Base-by-base conservation (phyloP, 257 asterid genomes). In the Solanum bulbocastanum region DNA sequence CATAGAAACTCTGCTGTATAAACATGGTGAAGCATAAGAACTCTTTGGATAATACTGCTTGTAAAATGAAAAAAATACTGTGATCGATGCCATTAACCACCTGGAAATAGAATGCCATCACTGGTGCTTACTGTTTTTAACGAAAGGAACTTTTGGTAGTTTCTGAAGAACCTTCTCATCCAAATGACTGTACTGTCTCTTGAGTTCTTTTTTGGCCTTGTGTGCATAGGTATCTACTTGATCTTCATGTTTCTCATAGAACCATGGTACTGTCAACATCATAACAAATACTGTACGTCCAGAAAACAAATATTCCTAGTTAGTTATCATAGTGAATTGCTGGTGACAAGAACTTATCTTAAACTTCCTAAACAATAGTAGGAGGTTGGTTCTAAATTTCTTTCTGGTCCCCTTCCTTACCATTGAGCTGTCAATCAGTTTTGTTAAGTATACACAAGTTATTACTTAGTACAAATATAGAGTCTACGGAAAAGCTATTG, bases 231-330 rank as follows among this genome's bases (percentile, higher is more conserved):
- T 88, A 87, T 97, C 98, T 62, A 97, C 98, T 89, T 90, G 92
- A 89, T 94, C 98, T 92, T 97, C 99, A 42, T 96, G 94, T 90
- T 91, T 97, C 90, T 96, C 98, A 42, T 96, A 97, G 93, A 97
- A 90, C 23, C 92, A 85, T 12, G 99, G 99, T 90, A 97, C 91
- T 16, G 99, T 96, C 88, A 97, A 87, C 84, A 91, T 86, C 92
- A 90, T 81, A 90, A 96, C 94, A 88, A 94, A 93, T 58, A 90
- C 98, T 91, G 91, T 30, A 30, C 30, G 30, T 83, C 68, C 86
- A 86, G 49, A 36, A 58, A 23, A 56, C 10, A 30, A 81, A 30
- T 81, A 22, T n/a, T 36, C 30, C 82, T 74, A 46, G 14, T 30
- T 46, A 42, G 39, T 44, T 79, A 79, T 44, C 65, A 42, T 14